Evolutionary conservation across 2,329 filamentous ascomycete species (phyloP).

Genomic region (Epichloe glyceriae): DNA sequence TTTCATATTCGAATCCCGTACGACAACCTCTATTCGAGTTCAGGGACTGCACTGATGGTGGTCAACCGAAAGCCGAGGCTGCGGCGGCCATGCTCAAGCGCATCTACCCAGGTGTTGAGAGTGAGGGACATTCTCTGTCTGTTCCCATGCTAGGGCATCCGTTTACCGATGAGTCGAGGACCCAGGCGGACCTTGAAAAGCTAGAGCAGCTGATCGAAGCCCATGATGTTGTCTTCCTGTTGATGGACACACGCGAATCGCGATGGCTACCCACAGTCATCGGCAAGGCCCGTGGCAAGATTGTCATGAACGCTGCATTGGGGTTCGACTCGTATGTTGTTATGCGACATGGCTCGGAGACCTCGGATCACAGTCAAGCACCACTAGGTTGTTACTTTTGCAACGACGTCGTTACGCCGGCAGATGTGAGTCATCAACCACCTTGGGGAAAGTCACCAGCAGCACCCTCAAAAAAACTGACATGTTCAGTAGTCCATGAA

Average conservation of each 20-base stretch:
- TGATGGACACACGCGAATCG: slow-evolving; percentile 93
- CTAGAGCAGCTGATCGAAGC: slow-evolving; percentile 63
- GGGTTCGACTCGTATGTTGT: slow-evolving; percentile 96
- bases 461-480: background rate
- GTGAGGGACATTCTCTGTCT: slow-evolving; percentile 64
- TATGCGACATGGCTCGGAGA: slow-evolving; percentile 79
- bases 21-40: slow-evolving; percentile 88
- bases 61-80: slow-evolving; percentile 66
- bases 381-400: slow-evolving; percentile 95
- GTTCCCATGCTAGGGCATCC: slow-evolving; percentile 96
- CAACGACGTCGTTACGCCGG: slow-evolving; percentile 90
- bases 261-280: slow-evolving; percentile 94
- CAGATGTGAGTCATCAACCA: slow-evolving; percentile 55
- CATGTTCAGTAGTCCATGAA: slow-evolving; percentile 62
- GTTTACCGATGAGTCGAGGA: slow-evolving; percentile 57
- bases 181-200: slow-evolving; percentile 60
- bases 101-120: slow-evolving; percentile 84
- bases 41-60: slow-evolving; percentile 75
- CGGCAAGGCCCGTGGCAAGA: slow-evolving; percentile 83
- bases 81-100: slow-evolving; percentile 69
- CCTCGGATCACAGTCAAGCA: slow-evolving; percentile 39
- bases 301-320: slow-evolving; percentile 91
- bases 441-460: background rate
- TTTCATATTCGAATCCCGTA: slow-evolving; percentile 94
- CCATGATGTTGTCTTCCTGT: slow-evolving; percentile 87